phyloP scores from a whole-genome alignment of 179 eudicot genomes.

The Beta corolliflora region DNA sequence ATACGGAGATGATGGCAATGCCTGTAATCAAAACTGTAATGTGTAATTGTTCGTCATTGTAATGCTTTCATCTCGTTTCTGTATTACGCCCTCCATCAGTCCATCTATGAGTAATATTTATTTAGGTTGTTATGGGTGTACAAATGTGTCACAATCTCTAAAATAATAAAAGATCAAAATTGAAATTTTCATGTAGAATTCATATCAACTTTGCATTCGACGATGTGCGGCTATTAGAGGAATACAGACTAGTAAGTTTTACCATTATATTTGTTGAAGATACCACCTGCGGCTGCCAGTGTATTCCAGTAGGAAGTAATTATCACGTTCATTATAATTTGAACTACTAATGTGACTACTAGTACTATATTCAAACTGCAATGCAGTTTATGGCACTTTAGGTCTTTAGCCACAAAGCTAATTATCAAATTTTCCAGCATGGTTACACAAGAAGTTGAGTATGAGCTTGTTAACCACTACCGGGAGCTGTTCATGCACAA shows the following conservation, averaged over 20 bases:
- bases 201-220: too few relatives aligned
- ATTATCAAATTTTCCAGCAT: slow-evolving; percentile 4
- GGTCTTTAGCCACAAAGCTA: not conserved
- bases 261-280: too few relatives aligned
- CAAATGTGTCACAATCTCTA: not conserved
- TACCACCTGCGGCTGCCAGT: too few relatives aligned
- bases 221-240: too few relatives aligned
- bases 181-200: not conserved
- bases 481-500: slow-evolving; percentile 70
- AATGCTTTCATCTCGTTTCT: not conserved
- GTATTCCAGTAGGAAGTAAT: too few relatives aligned
- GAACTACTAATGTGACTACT: too few relatives aligned
- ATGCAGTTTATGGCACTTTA: too few relatives aligned
- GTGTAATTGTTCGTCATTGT: slow-evolving; percentile 13
- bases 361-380: too few relatives aligned
- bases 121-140: not conserved
- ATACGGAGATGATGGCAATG: slow-evolving; percentile 15
- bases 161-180: not conserved
- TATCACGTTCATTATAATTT: too few relatives aligned
- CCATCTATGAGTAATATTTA: too few relatives aligned
- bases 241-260: too few relatives aligned
- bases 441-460: slow-evolving; percentile 37
- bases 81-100: not conserved
- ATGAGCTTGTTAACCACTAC: slow-evolving; percentile 47
- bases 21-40: slow-evolving; percentile 20